phyloP scores from a whole-genome alignment of 2,329 filamentous ascomycete genomes.

The Fusarium sp. region DNA sequence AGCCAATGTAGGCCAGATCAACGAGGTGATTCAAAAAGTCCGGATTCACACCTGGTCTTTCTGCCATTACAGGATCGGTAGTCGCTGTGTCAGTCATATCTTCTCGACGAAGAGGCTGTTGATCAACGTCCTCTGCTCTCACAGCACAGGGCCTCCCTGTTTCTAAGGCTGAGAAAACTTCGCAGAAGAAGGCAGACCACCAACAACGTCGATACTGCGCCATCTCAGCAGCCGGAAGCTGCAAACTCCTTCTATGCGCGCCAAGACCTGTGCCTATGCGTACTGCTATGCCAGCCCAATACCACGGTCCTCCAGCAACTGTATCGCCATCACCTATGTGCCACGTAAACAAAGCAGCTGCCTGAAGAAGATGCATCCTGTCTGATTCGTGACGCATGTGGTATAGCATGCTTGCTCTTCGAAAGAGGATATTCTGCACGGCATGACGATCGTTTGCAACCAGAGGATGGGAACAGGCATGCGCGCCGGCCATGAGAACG shows the following conservation, averaged over 20 bases:
- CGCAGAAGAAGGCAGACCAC: constrained; percentile 45
- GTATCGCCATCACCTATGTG: constrained; percentile 45
- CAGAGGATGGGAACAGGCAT: constrained; percentile 42
- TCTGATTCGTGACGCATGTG: constrained; percentile 47
- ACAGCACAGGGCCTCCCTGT: constrained; percentile 43
- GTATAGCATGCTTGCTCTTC: constrained; percentile 44
- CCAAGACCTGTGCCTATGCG: constrained; percentile 42
- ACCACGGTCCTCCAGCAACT: constrained; percentile 43
- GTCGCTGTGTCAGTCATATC: constrained; percentile 39
- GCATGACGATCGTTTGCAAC: constrained; percentile 44
- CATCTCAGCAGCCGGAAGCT: constrained; percentile 39
- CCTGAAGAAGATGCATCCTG: constrained; percentile 44
- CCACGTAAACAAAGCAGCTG: constrained; percentile 43
- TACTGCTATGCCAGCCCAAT: constrained; percentile 44
- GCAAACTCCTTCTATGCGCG: constrained; percentile 37
- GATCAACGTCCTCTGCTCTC: constrained; percentile 44
- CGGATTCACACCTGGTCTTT: constrained; percentile 13
- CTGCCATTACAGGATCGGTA: not conserved
- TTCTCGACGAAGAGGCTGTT: constrained; percentile 33
- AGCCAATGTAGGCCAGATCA: constrained; percentile 41
- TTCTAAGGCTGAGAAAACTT: constrained; percentile 42
- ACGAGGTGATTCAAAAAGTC: constrained; percentile 45
- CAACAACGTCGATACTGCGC: constrained; percentile 44
- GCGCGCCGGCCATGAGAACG: constrained; percentile 44
- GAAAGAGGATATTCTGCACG: constrained; percentile 45